Evolutionary conservation across 1,284 basidiomycete genomes (phyloP), one percentile per base, ranked within the genome.

Genomic region (Puccinia polysora): DNA sequence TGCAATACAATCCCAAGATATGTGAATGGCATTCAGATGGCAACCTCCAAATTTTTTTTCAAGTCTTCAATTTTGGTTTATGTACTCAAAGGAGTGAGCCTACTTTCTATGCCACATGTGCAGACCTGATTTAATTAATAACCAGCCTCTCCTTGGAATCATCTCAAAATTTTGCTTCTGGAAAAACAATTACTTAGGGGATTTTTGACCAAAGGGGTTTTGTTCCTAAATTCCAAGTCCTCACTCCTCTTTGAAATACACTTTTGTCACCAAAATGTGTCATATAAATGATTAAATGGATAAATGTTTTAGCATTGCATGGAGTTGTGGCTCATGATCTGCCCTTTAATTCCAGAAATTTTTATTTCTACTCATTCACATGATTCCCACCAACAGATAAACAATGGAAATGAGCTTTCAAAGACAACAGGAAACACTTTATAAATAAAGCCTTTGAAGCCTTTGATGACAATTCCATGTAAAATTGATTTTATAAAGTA

Each of bases 171-270:
- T n/a, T 68, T 38, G 30, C 38, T 4, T 38, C 55, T 18, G 18
- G 65, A 18, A 36, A 68, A 25, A 58, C 32, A 38, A 25, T 68
- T 2, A 56, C 53, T 14, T 23, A 55, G 2, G 53, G 52, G 40
- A 32, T 68, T 2, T 28, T 58, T 7, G 65, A 40, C 8, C 38
- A 68, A 58, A 68, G 58, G n/a, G 65, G 65, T 30, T 68, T 68
- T 32, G 55, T 68, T 45, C 52, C 65, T 8, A 50, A 68, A 68
- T 68, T 56, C 53, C 43, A 55, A 43, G 10, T 43, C 38, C 53
- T 58, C 15, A 43, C 36, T 28, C 53, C 65, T 12, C 43, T 68
- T 4, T 40, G 65, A 45, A 58, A 56, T 18, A 34, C 52, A 20
- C 38, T 58, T 25, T 23, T 58, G 18, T 30, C 53, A 10, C 36